Percentiles rank a stretch among this genome's conserved stretches.
Conservation (phyloP, 805 yeast species). For the Saccharomyces eubayanus region DNA sequence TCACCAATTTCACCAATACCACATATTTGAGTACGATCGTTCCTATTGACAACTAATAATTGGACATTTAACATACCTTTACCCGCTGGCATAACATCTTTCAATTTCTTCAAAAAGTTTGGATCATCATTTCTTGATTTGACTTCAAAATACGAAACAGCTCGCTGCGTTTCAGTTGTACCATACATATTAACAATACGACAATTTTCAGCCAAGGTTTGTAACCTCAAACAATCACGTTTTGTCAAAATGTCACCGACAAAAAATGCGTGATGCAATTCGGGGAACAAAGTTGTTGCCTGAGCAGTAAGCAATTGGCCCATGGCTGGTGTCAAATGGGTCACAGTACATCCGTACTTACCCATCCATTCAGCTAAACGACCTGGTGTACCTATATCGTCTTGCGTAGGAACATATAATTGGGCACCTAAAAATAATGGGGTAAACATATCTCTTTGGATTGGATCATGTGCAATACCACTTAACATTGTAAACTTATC, state of each 20-base stretch:
- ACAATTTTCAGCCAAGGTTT: conserved; percentile 83
- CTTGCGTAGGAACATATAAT: conserved; percentile 86
- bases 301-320: conserved; percentile 95
- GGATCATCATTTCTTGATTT: conserved; percentile 63
- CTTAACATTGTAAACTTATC: conserved; percentile 96
- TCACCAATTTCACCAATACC: conserved; percentile 99
- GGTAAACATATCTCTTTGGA: conserved; percentile 98
- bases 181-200: conserved; percentile 96
- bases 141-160: conserved; percentile 90
- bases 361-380: conserved; percentile 96
- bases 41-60: conserved; percentile 82
- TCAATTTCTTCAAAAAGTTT: conserved; percentile 67
- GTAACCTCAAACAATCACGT: conserved; percentile 91
- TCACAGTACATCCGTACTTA: conserved; percentile 81
- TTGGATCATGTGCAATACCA: conserved; percentile 99
- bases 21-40: conserved; percentile 82
- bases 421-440: conserved; percentile 95
- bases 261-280: conserved; percentile 90
- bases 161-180: conserved; percentile 97
- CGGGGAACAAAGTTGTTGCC: conserved; percentile 78
- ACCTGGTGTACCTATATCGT: conserved; percentile 98
- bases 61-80: conserved; percentile 96
- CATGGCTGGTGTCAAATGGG: conserved; percentile 99
- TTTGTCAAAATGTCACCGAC: conserved; percentile 97
- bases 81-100: conserved; percentile 98